These are phyloP conservation scores for Xerocomus nothofagi DNA, from an alignment of 1,284 basidiomycete genomes.

Conservation along the genomic window DNA sequence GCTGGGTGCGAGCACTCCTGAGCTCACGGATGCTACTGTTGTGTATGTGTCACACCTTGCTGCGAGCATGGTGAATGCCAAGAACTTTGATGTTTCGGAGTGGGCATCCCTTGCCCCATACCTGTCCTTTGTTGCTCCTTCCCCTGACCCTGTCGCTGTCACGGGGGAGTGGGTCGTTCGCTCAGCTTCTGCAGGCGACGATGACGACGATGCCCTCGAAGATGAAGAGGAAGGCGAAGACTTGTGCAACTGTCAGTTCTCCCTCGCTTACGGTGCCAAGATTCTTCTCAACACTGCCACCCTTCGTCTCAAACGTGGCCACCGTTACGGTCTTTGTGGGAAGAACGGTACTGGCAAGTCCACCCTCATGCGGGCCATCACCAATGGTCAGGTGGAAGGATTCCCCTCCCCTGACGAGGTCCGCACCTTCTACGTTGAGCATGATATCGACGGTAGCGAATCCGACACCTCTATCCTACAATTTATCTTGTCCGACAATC, in stretches of 20 bases:
- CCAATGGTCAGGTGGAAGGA: constrained; percentile 95
- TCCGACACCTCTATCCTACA: constrained; percentile 88
- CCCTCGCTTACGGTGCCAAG: constrained; percentile 97
- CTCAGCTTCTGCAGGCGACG: constrained; percentile 78
- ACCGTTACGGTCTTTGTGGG: constrained; percentile 97
- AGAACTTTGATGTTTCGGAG: constrained; percentile 88
- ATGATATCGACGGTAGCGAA: constrained; percentile 96
- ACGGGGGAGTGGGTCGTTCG: constrained; percentile 87
- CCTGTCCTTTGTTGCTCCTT: constrained; percentile 66
- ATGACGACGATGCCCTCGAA: constrained; percentile 69
- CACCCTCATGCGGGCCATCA: constrained; percentile 96
- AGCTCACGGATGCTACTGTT: constrained; percentile 58
- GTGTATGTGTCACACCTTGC: constrained; percentile 81
- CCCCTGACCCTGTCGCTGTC: constrained; percentile 68
- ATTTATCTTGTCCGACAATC: constrained; percentile 87
- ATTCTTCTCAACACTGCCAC: constrained; percentile 95
- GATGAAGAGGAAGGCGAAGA: constrained; percentile 98
- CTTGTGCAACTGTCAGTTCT: constrained; percentile 98
- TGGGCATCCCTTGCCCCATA: constrained; percentile 86
- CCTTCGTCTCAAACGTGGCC: constrained; percentile 96
- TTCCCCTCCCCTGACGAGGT: constrained; percentile 96
- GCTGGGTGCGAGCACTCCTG: constrained; percentile 59
- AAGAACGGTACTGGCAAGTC: constrained; percentile 99
- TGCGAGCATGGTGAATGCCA: constrained; percentile 82
- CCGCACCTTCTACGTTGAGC: constrained; percentile 98